phyloP scores from a whole-genome alignment of 2,329 filamentous ascomycete species.

The Colletotrichum falcatum region DNA sequence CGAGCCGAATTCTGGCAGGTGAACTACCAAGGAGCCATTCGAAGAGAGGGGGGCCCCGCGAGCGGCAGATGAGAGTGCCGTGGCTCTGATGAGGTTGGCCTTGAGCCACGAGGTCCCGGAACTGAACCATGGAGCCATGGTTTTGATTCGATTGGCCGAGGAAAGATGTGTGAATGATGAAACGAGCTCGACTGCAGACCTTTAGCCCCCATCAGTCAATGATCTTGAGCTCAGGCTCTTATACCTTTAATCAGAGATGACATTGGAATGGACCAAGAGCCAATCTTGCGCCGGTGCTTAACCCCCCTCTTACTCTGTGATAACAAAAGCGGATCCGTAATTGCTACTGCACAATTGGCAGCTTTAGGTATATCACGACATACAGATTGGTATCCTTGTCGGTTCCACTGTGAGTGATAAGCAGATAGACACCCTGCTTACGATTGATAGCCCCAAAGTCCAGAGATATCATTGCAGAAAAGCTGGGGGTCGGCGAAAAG shows the following conservation, averaged over 20 bases:
- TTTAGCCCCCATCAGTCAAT: not conserved
- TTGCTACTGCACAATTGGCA: too few species aligned
- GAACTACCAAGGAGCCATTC: constrained; percentile 1
- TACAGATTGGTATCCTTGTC: not conserved
- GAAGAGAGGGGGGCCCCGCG: not conserved
- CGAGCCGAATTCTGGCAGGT: constrained; percentile 10
- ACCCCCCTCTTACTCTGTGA: constrained; percentile 4
- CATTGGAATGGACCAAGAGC: not conserved
- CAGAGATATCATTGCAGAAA: not conserved
- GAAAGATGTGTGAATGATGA: not conserved
- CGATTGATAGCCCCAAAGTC: not conserved
- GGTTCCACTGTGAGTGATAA: not conserved
- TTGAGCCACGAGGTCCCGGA: not conserved
- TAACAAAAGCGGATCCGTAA: too few species aligned
- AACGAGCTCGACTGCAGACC: not conserved
- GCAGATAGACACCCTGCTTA: not conserved
- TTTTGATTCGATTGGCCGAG: not conserved
- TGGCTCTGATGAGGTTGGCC: not conserved
- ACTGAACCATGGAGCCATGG: not conserved
- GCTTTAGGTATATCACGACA: too few species aligned
- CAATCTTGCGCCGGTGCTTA: not conserved
- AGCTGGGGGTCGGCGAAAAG: not conserved
- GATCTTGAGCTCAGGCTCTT: not conserved
- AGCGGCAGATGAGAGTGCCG: not conserved
- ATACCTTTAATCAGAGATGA: not conserved